Conservation (phyloP, 257 asterid species). For the Fraxinus quadrangulata region DNA sequence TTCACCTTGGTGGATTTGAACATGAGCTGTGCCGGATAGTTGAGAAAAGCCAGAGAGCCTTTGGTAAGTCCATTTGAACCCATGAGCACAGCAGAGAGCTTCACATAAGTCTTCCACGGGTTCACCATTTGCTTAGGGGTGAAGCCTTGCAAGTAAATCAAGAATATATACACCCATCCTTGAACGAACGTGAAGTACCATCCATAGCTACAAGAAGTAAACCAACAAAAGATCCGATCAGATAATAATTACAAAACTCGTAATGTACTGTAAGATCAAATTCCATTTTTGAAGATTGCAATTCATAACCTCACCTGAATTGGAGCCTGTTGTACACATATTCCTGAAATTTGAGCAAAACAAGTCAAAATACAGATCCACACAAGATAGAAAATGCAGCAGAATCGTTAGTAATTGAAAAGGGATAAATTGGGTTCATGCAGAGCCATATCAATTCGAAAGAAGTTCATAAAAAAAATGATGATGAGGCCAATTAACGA, state of each 20-base stretch:
- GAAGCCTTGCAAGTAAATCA: conserved; percentile 82
- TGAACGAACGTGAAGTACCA: conserved; percentile 97
- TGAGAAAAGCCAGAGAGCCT: conserved; percentile 86
- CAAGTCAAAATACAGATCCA: conserved; percentile 9
- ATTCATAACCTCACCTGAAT: conserved; percentile 62
- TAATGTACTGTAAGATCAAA: conserved; percentile 9
- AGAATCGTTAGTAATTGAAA: background rate
- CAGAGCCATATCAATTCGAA: background rate
- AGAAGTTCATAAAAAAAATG: background rate
- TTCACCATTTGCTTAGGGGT: conserved; percentile 90
- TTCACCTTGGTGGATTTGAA: conserved; percentile 93
- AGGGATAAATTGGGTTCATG: background rate
- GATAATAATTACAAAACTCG: background rate
- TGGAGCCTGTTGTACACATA: conserved; percentile 90
- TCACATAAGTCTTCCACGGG: conserved; percentile 88
- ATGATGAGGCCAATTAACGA: background rate
- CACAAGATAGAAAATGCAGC: background rate
- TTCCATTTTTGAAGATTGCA: background rate
- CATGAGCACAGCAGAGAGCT: conserved; percentile 88
- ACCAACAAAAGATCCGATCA: conserved; percentile 5
- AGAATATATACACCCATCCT: conserved; percentile 81
- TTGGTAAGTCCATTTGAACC: conserved; percentile 93
- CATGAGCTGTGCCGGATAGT: conserved; percentile 96
- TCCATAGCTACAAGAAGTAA: conserved; percentile 64
- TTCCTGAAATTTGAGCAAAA: conserved; percentile 57